Conservation (phyloP, 805 yeast species). For the Metschnikowia peoriensis region DNA sequence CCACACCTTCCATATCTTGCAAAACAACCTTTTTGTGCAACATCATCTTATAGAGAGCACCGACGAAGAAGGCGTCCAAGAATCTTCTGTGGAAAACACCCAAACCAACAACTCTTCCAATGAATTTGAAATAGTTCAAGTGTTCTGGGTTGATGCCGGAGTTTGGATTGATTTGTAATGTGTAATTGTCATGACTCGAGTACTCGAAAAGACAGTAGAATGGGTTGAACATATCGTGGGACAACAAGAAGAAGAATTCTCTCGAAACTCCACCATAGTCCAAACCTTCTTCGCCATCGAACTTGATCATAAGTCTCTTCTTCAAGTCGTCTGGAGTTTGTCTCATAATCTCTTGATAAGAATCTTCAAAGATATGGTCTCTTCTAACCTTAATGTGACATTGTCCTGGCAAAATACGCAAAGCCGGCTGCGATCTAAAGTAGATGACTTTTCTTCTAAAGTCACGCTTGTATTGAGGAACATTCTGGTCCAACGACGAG, state of each 20-base stretch:
- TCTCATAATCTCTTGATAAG: conserved; percentile 97
- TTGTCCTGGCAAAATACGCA: conserved; percentile 96
- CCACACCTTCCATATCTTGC: conserved; percentile 98
- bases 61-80: conserved; percentile 96
- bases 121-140: conserved; percentile 94
- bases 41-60: conserved; percentile 98
- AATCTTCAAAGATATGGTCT: conserved; percentile 94
- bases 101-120: conserved; percentile 96
- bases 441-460: conserved; percentile 96
- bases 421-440: conserved; percentile 97
- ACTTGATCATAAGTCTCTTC: conserved; percentile 96
- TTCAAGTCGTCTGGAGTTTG: conserved; percentile 98
- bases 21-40: conserved; percentile 89
- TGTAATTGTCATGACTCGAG: conserved; percentile 96
- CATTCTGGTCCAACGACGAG: conserved; percentile 94
- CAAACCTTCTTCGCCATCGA: conserved; percentile 98
- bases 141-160: conserved; percentile 97
- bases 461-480: conserved; percentile 98
- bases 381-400: conserved; percentile 98
- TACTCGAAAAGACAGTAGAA: conserved; percentile 96
- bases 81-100: conserved; percentile 98
- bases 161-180: conserved; percentile 96
- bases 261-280: conserved; percentile 99
- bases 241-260: conserved; percentile 92
- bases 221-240: conserved; percentile 99